Evolutionary conservation across 768 basidiomycete species (phyloP).

Genomic region (Gyrodon lividus): DNA sequence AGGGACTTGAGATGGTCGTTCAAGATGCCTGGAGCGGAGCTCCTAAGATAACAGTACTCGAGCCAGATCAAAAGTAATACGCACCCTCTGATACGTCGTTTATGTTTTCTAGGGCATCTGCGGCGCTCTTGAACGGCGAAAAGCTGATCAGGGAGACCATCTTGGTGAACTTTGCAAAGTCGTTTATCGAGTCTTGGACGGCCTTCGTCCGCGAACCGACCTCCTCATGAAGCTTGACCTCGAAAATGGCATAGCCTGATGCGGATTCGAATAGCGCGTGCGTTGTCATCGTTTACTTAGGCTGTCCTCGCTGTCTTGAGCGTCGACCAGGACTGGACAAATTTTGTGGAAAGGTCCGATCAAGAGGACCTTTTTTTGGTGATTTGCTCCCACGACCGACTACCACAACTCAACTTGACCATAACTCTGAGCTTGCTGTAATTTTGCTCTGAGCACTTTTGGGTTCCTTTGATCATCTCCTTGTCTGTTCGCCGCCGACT

Average conservation of each 20-base stretch:
- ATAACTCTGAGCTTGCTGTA: not conserved
- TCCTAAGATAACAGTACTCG: not conserved
- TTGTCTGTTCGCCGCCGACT: not conserved
- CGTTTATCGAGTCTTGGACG: slow-evolving; percentile 84
- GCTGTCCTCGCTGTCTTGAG: slow-evolving; percentile 34
- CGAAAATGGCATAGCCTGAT: slow-evolving; percentile 92
- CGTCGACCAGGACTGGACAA: slow-evolving; percentile 28
- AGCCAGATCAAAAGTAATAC: slow-evolving; percentile 19
- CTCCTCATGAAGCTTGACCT: slow-evolving; percentile 83
- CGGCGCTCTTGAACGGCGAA: slow-evolving; percentile 90
- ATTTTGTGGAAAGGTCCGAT: slow-evolving; percentile 19
- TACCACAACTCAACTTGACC: not conserved
- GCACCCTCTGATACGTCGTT: slow-evolving; percentile 95
- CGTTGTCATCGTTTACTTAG: slow-evolving; percentile 53
- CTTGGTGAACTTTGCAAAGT: slow-evolving; percentile 86
- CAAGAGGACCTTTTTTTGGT: not conserved
- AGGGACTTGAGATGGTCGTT: slow-evolving; percentile 82
- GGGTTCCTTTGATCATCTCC: not conserved
- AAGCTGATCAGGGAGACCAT: slow-evolving; percentile 92
- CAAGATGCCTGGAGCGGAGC: slow-evolving; percentile 59
- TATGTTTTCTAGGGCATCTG: slow-evolving; percentile 90
- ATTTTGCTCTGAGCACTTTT: not conserved
- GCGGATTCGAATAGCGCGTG: slow-evolving; percentile 93
- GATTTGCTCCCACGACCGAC: slow-evolving; percentile 7
- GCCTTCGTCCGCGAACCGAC: slow-evolving; percentile 76